These are phyloP conservation scores for Spinacia oleracea DNA, from an alignment of 179 eudicot genomes.

Conservation along the genomic window DNA sequence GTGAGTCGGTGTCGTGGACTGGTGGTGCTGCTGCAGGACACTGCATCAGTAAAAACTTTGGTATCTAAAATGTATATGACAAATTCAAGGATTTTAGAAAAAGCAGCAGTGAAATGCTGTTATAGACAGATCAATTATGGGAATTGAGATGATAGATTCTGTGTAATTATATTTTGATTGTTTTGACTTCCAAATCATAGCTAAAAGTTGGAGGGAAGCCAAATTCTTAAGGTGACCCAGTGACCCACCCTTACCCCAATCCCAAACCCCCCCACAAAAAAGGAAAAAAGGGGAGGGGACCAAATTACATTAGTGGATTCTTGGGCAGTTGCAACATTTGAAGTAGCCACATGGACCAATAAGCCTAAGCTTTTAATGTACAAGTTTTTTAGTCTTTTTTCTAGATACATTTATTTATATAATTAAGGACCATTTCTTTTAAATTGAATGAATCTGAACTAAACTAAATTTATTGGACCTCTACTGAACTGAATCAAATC, in stretches of 20 bases:
- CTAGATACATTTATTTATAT: too few species aligned
- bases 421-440: too few species aligned
- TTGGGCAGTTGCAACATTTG: not conserved
- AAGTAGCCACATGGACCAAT: constrained; percentile 40
- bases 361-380: not conserved
- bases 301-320: constrained; percentile 14
- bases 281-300: constrained; percentile 6
- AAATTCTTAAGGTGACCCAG: not conserved
- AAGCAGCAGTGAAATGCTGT: not conserved
- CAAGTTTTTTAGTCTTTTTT: not conserved
- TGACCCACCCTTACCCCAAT: not conserved
- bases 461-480: too few species aligned
- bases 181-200: constrained; percentile 2
- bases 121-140: not conserved
- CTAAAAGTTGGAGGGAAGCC: constrained; percentile 16
- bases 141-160: constrained; percentile 7
- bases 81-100: not conserved
- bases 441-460: too few species aligned
- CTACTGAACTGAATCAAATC: too few species aligned
- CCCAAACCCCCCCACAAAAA: not conserved
- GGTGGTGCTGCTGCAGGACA: not conserved
- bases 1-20: too few species aligned
- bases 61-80: not conserved
- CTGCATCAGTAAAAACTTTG: not conserved
- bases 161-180: not conserved